Percentiles rank a stretch among this genome's conserved stretches.
Evolutionary conservation across 768 basidiomycete species (phyloP).

Genomic region (Clavaria fumosa): DNA sequence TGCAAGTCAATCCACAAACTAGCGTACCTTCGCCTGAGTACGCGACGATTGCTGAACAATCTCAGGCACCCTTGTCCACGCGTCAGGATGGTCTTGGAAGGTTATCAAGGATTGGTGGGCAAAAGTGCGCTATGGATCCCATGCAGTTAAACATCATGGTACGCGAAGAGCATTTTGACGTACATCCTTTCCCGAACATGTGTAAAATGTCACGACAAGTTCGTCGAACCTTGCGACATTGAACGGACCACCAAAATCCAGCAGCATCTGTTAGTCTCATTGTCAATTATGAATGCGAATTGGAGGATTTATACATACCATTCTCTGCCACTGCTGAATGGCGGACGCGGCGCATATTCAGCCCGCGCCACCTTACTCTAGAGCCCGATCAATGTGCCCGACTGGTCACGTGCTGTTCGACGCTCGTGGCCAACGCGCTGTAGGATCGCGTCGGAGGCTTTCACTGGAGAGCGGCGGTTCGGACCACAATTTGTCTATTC

Average conservation of each 20-base stretch:
- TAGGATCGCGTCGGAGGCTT: too few species aligned
- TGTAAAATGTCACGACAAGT: slow-evolving; percentile 86
- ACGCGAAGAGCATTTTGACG: slow-evolving; percentile 12
- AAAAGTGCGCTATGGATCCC: slow-evolving; percentile 66
- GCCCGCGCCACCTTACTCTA: too few species aligned
- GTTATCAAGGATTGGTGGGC: slow-evolving; percentile 91
- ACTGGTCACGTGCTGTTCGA: too few species aligned
- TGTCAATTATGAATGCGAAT: too few species aligned
- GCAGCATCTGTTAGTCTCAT: slow-evolving; percentile 65
- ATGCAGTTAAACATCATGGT: slow-evolving; percentile 7
- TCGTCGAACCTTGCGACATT: slow-evolving; percentile 87
- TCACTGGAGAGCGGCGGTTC: too few species aligned
- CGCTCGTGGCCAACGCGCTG: too few species aligned
- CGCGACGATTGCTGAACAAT: slow-evolving; percentile 76
- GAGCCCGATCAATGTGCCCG: too few species aligned
- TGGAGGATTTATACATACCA: too few species aligned
- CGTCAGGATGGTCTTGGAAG: slow-evolving; percentile 93
- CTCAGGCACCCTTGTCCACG: slow-evolving; percentile 94
- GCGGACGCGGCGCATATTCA: too few species aligned
- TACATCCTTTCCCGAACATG: slow-evolving; percentile 73
- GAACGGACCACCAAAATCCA: slow-evolving; percentile 89
- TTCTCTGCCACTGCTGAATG: too few species aligned
- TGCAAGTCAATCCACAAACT: slow-evolving; percentile 1
- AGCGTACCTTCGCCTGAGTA: slow-evolving; percentile 67
- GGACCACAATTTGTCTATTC: too few species aligned